A percentile compares a stretch with the other conserved stretches of the same genome.
Evolutionary conservation across 2,329 filamentous ascomycete genomes (phyloP).

Genomic region (Exophiala lecanii-corni): DNA sequence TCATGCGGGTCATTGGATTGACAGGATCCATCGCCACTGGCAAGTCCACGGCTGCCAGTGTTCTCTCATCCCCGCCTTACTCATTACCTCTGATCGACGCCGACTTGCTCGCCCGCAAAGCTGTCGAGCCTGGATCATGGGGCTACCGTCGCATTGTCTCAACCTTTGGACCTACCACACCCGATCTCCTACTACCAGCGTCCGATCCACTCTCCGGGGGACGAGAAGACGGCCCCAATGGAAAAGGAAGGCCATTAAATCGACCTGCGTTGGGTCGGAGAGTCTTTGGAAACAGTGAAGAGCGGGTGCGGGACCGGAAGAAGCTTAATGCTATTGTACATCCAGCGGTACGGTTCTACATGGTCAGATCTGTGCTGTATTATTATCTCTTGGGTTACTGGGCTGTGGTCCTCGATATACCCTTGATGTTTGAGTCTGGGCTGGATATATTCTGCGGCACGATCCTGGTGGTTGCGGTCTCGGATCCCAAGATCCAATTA

Average conservation of each 20-base stretch:
- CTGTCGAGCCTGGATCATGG: slow-evolving; percentile 84
- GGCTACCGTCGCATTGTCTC: slow-evolving; percentile 79
- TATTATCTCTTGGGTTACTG: slow-evolving; percentile 72
- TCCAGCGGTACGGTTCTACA: slow-evolving; percentile 77
- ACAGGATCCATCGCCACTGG: slow-evolving; percentile 97
- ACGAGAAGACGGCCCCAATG: slow-evolving; percentile 30
- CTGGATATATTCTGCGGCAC: slow-evolving; percentile 82
- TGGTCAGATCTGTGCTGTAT: slow-evolving; percentile 68
- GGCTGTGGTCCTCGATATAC: slow-evolving; percentile 90
- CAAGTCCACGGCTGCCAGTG: slow-evolving; percentile 88
- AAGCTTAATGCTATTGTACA: slow-evolving; percentile 89
- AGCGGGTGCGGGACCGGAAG: slow-evolving; percentile 65
- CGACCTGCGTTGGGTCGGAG: slow-evolving; percentile 76
- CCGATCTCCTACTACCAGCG: slow-evolving; percentile 70
- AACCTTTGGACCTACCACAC: slow-evolving; percentile 76
- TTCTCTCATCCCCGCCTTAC: slow-evolving; percentile 76
- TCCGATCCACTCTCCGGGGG: slow-evolving; percentile 36
- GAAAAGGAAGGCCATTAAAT: slow-evolving; percentile 70
- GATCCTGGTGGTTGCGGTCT: slow-evolving; percentile 81
- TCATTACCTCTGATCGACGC: slow-evolving; percentile 89
- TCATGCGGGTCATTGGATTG: slow-evolving; percentile 89
- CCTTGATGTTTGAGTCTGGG: slow-evolving; percentile 81
- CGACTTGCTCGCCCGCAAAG: slow-evolving; percentile 84
- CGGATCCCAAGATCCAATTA: slow-evolving; percentile 78
- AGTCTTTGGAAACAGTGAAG: slow-evolving; percentile 76